A percentile compares a stretch with the other conserved stretches of the same genome.
Evolutionary conservation across 225 moss, liverwort and hornwort species (phyloP).

Genomic region (Climacium dendroides): DNA sequence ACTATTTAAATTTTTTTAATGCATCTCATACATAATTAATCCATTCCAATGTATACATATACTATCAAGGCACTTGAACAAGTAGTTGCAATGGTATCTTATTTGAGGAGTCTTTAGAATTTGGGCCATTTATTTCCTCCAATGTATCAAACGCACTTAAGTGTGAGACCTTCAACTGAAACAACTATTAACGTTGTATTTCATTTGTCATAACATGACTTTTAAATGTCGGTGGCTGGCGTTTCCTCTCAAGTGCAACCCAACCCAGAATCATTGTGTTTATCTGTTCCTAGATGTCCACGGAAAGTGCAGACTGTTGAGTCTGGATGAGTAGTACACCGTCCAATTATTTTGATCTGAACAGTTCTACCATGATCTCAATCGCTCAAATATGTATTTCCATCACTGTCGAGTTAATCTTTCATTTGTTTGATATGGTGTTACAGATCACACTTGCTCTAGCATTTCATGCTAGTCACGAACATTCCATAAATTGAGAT

Average conservation of each 20-base stretch:
- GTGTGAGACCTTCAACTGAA: no score
- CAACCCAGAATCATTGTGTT: background rate
- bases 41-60: background rate
- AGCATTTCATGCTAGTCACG: background rate
- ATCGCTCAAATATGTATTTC: no score
- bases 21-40: background rate
- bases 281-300: background rate
- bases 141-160: background rate
- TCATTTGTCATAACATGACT: background rate
- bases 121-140: background rate
- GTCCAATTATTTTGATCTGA: background rate
- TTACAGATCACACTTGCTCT: background rate
- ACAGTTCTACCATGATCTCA: background rate
- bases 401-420: background rate
- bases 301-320: background rate
- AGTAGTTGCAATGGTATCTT: background rate
- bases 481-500: background rate
- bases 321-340: no score
- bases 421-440: background rate
- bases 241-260: background rate
- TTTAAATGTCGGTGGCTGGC: background rate
- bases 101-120: background rate
- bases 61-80: background rate
- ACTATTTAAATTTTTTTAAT: no score
- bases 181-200: background rate